Conservation (phyloP, 305 asterid genomes). For the Fraxinus greggii region DNA sequence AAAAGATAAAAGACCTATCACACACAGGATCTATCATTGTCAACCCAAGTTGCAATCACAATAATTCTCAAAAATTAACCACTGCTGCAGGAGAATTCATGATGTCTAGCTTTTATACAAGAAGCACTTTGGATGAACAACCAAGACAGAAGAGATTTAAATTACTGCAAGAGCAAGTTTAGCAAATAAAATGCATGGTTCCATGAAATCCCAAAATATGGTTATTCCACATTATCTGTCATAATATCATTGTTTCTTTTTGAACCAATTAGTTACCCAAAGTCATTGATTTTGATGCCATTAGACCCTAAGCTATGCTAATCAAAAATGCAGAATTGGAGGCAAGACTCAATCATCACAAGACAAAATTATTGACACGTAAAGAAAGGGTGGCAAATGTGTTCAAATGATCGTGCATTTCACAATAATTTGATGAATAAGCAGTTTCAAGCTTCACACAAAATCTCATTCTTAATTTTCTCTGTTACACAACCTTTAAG, state of each 20-base stretch:
- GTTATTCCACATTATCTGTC: neutral
- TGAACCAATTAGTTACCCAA: neutral
- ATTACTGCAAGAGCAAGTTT: neutral
- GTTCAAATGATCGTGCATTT: neutral
- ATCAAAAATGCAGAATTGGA: neutral
- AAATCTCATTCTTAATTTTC: neutral
- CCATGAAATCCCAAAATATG: neutral
- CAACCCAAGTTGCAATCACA: neutral
- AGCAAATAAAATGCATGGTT: neutral
- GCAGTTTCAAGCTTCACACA: neutral
- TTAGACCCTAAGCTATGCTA: neutral
- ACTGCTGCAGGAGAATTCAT: neutral
- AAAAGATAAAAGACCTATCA: neutral
- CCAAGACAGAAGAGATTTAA: neutral
- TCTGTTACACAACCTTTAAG: neutral
- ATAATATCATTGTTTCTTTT: neutral
- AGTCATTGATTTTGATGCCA: neutral
- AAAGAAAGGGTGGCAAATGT: neutral
- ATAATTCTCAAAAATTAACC: neutral
- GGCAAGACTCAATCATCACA: neutral
- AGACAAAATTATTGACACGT: neutral
- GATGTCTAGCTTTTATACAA: neutral
- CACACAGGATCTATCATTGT: neutral
- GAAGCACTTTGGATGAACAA: neutral
- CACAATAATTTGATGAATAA: neutral